Evolutionary conservation across 768 basidiomycete species (phyloP).

Genomic region (Phanerochaete carnosa): DNA sequence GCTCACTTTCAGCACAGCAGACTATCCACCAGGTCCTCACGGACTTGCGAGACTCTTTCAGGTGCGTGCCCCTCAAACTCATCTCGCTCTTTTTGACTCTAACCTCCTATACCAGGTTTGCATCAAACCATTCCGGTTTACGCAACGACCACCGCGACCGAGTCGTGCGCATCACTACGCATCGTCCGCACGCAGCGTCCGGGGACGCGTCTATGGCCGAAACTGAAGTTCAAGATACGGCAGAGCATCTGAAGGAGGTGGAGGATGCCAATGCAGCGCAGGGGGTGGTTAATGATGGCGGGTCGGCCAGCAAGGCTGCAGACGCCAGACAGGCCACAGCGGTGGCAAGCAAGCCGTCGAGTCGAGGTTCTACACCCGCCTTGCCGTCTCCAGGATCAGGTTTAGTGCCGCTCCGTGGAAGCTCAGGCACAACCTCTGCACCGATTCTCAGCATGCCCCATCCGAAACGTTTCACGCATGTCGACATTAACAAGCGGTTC

Average conservation of each 20-base stretch:
- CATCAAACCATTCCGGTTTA: not conserved
- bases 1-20: not conserved
- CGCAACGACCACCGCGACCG: not conserved
- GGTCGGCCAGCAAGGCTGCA: conserved; percentile 7
- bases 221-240: conserved; percentile 48
- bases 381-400: conserved; percentile 19
- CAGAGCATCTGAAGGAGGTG: conserved; percentile 35
- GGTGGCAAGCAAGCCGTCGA: conserved; percentile 9
- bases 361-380: conserved; percentile 18
- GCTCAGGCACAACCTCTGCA: conserved; percentile 8
- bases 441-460: conserved; percentile 37
- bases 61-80: not conserved
- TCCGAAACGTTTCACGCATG: conserved; percentile 83
- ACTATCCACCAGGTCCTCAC: not conserved
- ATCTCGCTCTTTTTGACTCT: not conserved
- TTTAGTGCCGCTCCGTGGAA: conserved; percentile 13
- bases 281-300: not conserved
- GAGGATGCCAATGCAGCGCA: conserved; percentile 13
- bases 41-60: not conserved
- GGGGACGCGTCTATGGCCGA: conserved; percentile 80
- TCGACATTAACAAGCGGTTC: conserved; percentile 97
- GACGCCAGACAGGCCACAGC: conserved; percentile 5
- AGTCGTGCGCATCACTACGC: conserved; percentile 17
- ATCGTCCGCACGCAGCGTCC: conserved; percentile 45
- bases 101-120: not conserved